phyloP scores from a whole-genome alignment of 2,329 filamentous ascomycete genomes.

The Emergomyces pasteurianus region DNA sequence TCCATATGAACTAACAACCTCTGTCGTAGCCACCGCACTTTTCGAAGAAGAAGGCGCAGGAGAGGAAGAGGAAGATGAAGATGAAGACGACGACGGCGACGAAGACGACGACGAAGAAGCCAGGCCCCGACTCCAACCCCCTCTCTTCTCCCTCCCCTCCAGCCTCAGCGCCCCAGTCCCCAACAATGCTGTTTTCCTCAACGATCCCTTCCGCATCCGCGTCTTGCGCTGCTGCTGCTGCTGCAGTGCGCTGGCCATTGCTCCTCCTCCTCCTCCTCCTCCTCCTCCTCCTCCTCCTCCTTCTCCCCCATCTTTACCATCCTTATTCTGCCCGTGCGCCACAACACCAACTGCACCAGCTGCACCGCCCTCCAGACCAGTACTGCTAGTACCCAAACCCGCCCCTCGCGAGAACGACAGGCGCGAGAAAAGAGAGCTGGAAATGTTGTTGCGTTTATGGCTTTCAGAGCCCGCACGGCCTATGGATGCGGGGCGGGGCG shows the following conservation, averaged over 20 bases:
- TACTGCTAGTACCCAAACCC: background rate
- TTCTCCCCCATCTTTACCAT: constrained; percentile 13
- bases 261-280: constrained; percentile 34
- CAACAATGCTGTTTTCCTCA: constrained; percentile 76
- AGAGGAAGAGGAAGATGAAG: background rate
- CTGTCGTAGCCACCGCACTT: background rate
- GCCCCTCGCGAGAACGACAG: constrained; percentile 13
- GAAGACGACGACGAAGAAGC: background rate
- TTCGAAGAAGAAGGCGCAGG: background rate
- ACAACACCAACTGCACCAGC: background rate
- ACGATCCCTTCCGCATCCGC: constrained; percentile 65
- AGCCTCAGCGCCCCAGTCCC: constrained; percentile 37
- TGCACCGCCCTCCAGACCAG: constrained; percentile 11
- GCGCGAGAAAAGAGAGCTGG: constrained; percentile 17
- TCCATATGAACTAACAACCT: background rate
- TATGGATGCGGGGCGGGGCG: background rate
- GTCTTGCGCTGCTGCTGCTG: constrained; percentile 41
- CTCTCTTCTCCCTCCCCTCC: constrained; percentile 11
- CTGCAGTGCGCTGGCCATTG: constrained; percentile 38
- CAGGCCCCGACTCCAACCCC: background rate
- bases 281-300: constrained; percentile 12
- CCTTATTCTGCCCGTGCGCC: constrained; percentile 13
- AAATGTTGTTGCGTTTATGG: too few species aligned
- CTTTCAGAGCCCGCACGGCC: background rate
- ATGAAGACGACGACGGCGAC: background rate